Base-by-base conservation (phyloP, 257 asterid genomes). In the Solanum tarapatanum region DNA sequence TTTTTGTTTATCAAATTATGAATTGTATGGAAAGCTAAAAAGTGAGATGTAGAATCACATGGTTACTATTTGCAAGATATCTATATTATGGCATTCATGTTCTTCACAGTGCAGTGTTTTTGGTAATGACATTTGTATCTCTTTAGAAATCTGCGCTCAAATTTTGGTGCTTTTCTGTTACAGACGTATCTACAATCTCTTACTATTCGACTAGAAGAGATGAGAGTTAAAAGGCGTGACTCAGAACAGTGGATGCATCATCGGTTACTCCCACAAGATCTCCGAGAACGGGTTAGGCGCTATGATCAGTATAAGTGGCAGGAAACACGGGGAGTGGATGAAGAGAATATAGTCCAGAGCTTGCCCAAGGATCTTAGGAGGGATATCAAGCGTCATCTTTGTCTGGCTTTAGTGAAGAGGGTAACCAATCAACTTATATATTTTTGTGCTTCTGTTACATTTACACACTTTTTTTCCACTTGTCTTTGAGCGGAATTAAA, bases 231-330 rank as follows among this genome's bases (percentile, higher is more conserved):
- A 92, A 93, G 99, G 92, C 99, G 98, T 21, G 99, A 97, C 92
- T 94, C 99, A 35, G 99, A 97, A 91, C 99, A 97, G 90, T 97
- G 99, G 99, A 97, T 97, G 99, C 99, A 93, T 90, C 99, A 97
- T 89, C 99, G 99, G 83, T 89, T 95, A 92, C 98, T 97, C 58
- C 99, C 99, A 7, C 95, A 90, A 74, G 99, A 97, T 60, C 95
- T 97, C 51, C 92, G 99, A 48, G 98, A 96, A 88, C 92, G 99
- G 12, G 99, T 97, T 69, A 92, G 99, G 90, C 98, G 99, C 80
- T 97, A 96, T 83, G 99, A 95, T 89, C 99, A 97, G 87, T 97
- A 97, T 92, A 97, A 97, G 90, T 97, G 99, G 99, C 88, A 95
- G 88, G 99, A 95, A 89, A 97, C 99, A 11, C 99, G 98, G 66